Base-by-base conservation (phyloP, 345 rosid species). In the Kandelia obovata region DNA sequence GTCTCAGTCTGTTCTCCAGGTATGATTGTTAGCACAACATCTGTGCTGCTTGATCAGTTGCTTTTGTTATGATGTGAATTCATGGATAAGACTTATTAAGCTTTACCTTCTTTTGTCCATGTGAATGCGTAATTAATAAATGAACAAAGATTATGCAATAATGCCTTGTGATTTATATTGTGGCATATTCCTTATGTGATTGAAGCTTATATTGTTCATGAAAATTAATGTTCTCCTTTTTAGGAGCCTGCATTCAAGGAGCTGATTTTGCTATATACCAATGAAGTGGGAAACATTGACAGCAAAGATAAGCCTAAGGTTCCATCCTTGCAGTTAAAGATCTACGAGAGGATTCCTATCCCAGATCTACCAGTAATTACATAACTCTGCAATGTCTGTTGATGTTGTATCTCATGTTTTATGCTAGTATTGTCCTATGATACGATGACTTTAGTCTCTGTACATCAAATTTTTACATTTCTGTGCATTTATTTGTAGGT, bases 171-270 rank as follows among this genome's bases (percentile, higher is more conserved):
- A 53, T 49, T 53, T 58, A 60, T 63, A 39, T 73, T 67, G 10
- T 60, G 28, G 28, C 59, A 15, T 53, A 25, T 61, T 58, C 46
- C 27, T 62, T 31, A 53, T 31, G 52, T 34, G 19, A 39, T 20
- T 35, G 55, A 66, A 46, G 53, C 53, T 62, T 46, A 62, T 70
- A 55, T 66, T 68, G 58, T 58, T 75, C 46, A 66, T 69, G 56
- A 69, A 34, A n/a, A 71, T 75, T 70, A 64, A 65, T 66, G 60
- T 58, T 53, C 69, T 80, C 70, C 62, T 77, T 63, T 67, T 59
- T 67, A 94, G 98, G 98, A 94, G 83, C 96, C 98, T 75, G 91
- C 98, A 8, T 94, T 94, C 70, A 79, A 91, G 78, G 98, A 93
- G 72, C 75, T 93, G 74, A 85, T 91, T 69, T 83, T 94, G 85